Conservation (phyloP, 176 grass and related monocot genomes). For the Canna indica region DNA sequence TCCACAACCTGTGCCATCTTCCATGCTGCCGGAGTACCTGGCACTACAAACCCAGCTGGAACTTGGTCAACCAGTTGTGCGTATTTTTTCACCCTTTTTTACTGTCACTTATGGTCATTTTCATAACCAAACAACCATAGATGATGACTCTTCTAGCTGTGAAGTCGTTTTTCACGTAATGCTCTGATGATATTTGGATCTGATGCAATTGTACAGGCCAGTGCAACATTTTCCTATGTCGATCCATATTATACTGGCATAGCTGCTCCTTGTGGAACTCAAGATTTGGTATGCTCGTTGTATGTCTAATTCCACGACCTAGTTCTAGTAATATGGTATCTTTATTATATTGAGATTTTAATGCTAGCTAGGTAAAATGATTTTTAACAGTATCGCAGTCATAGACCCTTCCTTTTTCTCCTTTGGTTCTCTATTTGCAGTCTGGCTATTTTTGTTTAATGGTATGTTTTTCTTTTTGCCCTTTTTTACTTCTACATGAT, state of each 20-base stretch:
- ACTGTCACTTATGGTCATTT: conserved; percentile 1
- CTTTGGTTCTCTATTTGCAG: no score
- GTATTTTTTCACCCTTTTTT: conserved; percentile 17
- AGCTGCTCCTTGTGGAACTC: conserved; percentile 61
- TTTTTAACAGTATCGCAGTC: no score
- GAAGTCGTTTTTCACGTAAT: no score
- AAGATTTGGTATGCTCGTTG: conserved; percentile 49
- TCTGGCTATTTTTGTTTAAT: no score
- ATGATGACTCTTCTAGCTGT: background rate
- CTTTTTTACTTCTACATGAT: no score
- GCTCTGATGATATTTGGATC: background rate
- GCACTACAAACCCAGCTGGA: conserved; percentile 63
- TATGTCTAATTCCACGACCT: conserved; percentile 7
- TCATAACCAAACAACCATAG: background rate
- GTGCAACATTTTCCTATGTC: conserved; percentile 57
- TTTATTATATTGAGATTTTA: background rate
- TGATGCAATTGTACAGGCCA: conserved; percentile 46
- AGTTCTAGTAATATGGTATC: background rate
- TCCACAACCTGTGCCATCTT: conserved; percentile 28
- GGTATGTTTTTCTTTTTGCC: no score
- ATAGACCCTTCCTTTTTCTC: no score
- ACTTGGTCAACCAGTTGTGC: conserved; percentile 78
- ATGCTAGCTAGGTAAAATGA: no score
- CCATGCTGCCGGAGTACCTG: conserved; percentile 56
- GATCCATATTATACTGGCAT: conserved; percentile 74